Percentiles rank a stretch among this genome's conserved stretches.
These are phyloP conservation scores for Endoconidiophora laricicola DNA, from an alignment of 2,329 filamentous ascomycete species.

Conservation along the genomic window DNA sequence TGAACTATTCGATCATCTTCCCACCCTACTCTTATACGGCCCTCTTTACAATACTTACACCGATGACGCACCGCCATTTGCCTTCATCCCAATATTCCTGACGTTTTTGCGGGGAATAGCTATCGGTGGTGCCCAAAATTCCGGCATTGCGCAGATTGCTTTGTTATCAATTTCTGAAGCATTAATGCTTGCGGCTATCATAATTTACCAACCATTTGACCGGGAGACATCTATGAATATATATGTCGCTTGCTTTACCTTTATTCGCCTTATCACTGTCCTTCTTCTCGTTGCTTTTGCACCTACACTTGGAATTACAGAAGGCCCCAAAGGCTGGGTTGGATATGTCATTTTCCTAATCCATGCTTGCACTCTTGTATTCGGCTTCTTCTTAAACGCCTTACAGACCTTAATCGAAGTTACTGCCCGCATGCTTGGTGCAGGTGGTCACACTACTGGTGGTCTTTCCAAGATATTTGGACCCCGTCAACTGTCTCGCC, in stretches of 20 bases:
- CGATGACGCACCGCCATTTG: constrained; percentile 80
- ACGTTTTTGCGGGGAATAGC: constrained; percentile 77
- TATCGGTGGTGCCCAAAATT: constrained; percentile 82
- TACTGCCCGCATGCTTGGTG: constrained; percentile 62
- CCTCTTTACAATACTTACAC: constrained; percentile 96
- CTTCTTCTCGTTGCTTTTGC: constrained; percentile 71
- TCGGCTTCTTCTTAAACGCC: constrained; percentile 87
- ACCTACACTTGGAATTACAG: constrained; percentile 60
- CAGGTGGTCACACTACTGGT: constrained; percentile 65
- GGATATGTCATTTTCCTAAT: constrained; percentile 80
- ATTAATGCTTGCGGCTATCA: constrained; percentile 68
- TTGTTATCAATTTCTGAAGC: constrained; percentile 89
- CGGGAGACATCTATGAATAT: constrained; percentile 92
- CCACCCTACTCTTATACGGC: constrained; percentile 77
- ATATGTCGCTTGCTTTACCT: constrained; percentile 75
- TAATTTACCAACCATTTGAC: constrained; percentile 81
- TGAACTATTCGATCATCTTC: constrained; percentile 81
- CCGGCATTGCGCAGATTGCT: constrained; percentile 83
- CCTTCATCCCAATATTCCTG: constrained; percentile 69
- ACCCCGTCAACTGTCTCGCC: constrained; percentile 70
- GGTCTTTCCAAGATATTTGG: constrained; percentile 83
- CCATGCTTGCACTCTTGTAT: constrained; percentile 68
- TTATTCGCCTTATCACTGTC: constrained; percentile 58
- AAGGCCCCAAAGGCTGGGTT: constrained; percentile 80
- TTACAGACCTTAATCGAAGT: constrained; percentile 85